Base-by-base conservation (phyloP, 2,329 filamentous ascomycete species). In the Talaromyces sp. region DNA sequence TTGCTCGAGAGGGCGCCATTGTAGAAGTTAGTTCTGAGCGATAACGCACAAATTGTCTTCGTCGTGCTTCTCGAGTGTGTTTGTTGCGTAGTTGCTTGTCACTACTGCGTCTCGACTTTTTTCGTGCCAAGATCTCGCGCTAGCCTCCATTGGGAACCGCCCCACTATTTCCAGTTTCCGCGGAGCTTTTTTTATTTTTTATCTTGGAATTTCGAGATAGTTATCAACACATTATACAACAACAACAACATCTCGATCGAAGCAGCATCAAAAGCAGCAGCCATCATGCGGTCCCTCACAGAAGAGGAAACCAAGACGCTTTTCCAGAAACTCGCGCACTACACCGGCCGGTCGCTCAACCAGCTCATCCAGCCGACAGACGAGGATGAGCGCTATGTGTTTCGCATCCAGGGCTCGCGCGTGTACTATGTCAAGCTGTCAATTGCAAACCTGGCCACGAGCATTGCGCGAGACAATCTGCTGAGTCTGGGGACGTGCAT, bases 381-480 rank as follows among this genome's bases (percentile, higher is more conserved):
- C 73, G 83, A 88, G 77, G 85, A 87, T 64, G 91, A 95, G 76
- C 88, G 91, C 71, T 89, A 91, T 77, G 91, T 96, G 65, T 96
- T 97, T 77, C 89, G 92, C 61, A 82, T 96, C 60, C 88, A 94
- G 74, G 87, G 89, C 68, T 87, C 87, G 70, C 87, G 93, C 65
- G 91, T 96, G 67, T 98, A 96, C 83, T 98, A 98, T 72, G 90
- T 97, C 50, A 88, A 90, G 64, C 87, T 96, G 65, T 92, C 90
- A 1, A 85, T 98, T 63, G 93, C 94, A 64, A 98, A 98, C 76
- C 82, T 98, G 44, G 93, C 95, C 34, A 96, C 91, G 4, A 92
- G 89, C 27, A 87, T 98, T 66, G 85, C 90, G 42, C 88, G 92
- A 68, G 89, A 91, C 68, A 89, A 89, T 73, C 85, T 98, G 1